Conservation (phyloP, 345 rosid species). For the Melastoma malabathricum region DNA sequence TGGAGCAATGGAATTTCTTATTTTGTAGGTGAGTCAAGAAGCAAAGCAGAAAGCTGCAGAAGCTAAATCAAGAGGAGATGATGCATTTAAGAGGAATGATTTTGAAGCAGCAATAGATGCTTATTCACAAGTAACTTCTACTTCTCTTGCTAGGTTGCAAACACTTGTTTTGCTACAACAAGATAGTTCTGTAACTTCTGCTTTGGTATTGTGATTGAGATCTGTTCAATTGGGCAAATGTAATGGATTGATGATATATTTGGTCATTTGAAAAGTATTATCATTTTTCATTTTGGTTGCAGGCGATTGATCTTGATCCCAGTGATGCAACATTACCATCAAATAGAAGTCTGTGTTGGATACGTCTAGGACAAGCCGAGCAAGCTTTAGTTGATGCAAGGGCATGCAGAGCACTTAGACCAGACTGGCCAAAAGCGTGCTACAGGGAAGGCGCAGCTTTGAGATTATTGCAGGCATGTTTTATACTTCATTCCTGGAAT, state of each 20-base stretch:
- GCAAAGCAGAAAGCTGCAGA: constrained; percentile 69
- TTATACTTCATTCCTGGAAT: neutral
- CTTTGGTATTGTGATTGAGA: neutral
- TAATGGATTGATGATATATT: neutral
- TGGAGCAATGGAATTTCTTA: neutral
- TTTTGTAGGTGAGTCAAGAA: constrained; percentile 59
- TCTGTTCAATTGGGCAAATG: neutral
- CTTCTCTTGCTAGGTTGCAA: neutral
- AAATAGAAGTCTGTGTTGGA: constrained; percentile 88
- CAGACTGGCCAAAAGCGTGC: constrained; percentile 83
- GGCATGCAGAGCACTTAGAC: constrained; percentile 55
- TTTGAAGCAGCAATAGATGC: constrained; percentile 49
- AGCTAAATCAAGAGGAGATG: constrained; percentile 88
- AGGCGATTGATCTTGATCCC: constrained; percentile 87
- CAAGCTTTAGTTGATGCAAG: constrained; percentile 75
- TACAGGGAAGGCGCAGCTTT: constrained; percentile 93
- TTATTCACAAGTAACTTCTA: constrained; percentile 57
- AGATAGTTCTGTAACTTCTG: neutral
- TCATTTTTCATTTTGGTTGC: constrained; percentile 1
- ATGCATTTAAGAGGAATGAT: constrained; percentile 56
- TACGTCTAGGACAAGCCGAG: constrained; percentile 55
- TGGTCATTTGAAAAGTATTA: neutral
- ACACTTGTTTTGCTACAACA: neutral
- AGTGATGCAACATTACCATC: constrained; percentile 54
- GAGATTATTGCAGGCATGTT: constrained; percentile 27